Evolutionary conservation across 768 basidiomycete species (phyloP), one percentile per base, ranked within the genome.

Genomic region (Rhizopogon rudus): DNA sequence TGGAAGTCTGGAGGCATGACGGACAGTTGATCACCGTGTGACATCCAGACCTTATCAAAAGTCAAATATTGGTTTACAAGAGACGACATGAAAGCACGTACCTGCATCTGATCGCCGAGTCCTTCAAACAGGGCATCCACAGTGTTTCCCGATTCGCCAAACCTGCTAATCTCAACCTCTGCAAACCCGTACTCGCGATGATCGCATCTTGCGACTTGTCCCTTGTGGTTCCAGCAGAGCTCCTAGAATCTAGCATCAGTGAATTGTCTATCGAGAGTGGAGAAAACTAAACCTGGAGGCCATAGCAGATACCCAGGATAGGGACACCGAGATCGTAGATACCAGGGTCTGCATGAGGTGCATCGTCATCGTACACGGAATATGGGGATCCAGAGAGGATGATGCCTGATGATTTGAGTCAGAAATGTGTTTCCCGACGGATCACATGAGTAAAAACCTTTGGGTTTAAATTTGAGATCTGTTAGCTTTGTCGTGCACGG

Each of bases 351-450:
- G 93, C 94, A 59, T 94, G 93, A 22, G 97, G 96, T 5, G 97
- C 87, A 59, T 85, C 95, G 29, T 81, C 71, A 60, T 95, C 97
- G 71, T 98, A 98, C 17, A 98, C 97, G 33, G 96, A 98, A 74
- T 96, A 98, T 0, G 97, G 97, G 1, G 97, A 98, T 42, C 97
- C 97, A 40, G 95, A 98, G 40, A 99, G 80, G 64, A 98, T 98
- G 69, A 99, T 88, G 55, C 96, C 96, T 88, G 58, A 44, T 33
- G 22, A 13, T 8, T 10, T 20, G 31, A 6, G 52, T 49, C 29
- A 46, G 41, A 40, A 35, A 17, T 6, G 17, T 13, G 41, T 39
- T 28, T 37, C 57, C 16, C 16, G 8, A 9, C 44, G 14, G 9
- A 8, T 44, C 0, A n/a, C 14, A 43, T 44, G 12, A n/a, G 28